A percentile compares a stretch with the other conserved stretches of the same genome.
Conservation (phyloP, 352 stramenopile genomes). For the Pythium graminicola region DNA sequence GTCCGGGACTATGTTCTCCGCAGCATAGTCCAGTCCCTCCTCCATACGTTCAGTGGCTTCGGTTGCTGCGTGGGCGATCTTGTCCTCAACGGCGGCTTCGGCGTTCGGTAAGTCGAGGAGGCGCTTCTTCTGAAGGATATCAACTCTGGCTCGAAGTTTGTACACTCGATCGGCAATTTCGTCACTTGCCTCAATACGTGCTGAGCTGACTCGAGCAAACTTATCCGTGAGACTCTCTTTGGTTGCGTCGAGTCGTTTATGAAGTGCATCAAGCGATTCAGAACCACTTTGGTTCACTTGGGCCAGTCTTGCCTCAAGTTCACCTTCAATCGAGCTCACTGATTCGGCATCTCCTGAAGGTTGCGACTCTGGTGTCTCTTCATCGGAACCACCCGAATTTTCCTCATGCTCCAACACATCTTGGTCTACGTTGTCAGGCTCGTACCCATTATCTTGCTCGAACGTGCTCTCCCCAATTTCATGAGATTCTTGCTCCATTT, state of each 20-base stretch:
- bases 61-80: slow-evolving; percentile 9
- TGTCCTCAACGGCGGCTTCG: slow-evolving; percentile 13
- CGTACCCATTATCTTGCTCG: not conserved
- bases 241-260: slow-evolving; percentile 16
- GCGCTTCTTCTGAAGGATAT: slow-evolving; percentile 24
- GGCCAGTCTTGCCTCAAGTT: slow-evolving; percentile 4
- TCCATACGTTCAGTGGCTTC: slow-evolving; percentile 25
- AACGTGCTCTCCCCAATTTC: not conserved
- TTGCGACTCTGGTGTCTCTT: not conserved
- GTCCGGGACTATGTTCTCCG: slow-evolving; percentile 16
- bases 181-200: slow-evolving; percentile 19
- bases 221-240: slow-evolving; percentile 16
- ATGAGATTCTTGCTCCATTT: not conserved
- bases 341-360: not conserved
- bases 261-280: slow-evolving; percentile 19
- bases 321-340: not conserved
- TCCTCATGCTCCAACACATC: not conserved
- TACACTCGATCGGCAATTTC: slow-evolving; percentile 20
- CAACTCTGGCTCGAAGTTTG: slow-evolving; percentile 10
- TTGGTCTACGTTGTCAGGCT: not conserved
- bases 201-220: slow-evolving; percentile 22
- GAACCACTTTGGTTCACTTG: slow-evolving; percentile 1
- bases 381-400: not conserved
- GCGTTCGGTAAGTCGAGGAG: slow-evolving; percentile 20
- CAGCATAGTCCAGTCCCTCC: slow-evolving; percentile 29